These are phyloP conservation scores for Penicillium sp. DNA, from an alignment of 2,329 filamentous ascomycete species.

Conservation along the genomic window DNA sequence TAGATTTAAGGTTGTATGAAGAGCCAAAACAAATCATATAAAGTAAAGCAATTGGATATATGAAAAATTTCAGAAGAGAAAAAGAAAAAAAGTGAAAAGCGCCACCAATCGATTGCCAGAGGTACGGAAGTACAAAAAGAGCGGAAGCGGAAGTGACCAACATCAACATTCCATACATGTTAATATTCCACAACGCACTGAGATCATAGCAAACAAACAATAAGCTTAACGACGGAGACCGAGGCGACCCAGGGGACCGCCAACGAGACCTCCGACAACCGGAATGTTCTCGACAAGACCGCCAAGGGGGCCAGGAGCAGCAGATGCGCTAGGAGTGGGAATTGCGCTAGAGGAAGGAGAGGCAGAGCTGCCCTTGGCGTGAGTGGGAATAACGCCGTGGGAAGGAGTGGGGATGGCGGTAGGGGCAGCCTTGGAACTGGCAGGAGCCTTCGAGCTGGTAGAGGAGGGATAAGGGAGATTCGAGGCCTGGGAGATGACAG, in stretches of 20 bases:
- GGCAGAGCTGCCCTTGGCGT: conserved; percentile 2
- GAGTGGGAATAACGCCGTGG: background rate
- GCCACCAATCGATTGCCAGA: conserved; percentile 4
- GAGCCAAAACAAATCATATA: background rate
- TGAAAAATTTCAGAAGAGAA: conserved; percentile 7
- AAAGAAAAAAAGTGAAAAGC: background rate
- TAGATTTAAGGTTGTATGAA: background rate
- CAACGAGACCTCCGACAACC: conserved; percentile 9
- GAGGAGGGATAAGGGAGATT: background rate
- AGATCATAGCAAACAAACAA: background rate
- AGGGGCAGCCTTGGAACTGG: background rate
- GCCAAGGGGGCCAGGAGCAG: background rate
- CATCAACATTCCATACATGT: background rate
- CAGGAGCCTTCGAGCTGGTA: background rate
- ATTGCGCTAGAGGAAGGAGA: conserved; percentile 8
- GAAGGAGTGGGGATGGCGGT: background rate
- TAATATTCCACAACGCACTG: background rate
- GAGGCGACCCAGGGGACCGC: background rate
- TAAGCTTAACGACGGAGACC: conserved; percentile 4
- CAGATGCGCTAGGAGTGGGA: conserved; percentile 6
- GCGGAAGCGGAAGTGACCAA: background rate
- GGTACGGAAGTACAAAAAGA: conserved; percentile 12
- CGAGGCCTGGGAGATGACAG: background rate
- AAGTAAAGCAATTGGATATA: conserved; percentile 17
- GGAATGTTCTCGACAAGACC: conserved; percentile 1